Conservation (phyloP, 148 eudicot species). For the Amaranthus hypochondriacus region DNA sequence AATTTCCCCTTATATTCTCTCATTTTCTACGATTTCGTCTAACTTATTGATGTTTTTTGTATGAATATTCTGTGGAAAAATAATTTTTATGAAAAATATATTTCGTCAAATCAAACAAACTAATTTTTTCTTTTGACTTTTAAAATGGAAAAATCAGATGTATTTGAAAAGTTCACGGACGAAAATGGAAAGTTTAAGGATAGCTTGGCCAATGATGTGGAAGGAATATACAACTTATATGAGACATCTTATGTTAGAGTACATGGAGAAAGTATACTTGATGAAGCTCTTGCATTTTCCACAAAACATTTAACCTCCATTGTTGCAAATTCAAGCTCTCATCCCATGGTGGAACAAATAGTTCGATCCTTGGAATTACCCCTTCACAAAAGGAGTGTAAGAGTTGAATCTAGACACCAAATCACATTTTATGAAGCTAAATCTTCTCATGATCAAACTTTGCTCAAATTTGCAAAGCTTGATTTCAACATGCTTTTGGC, state of each 20-base stretch:
- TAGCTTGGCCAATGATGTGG: constrained; percentile 10
- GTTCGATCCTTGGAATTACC: constrained; percentile 30
- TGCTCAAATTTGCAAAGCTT: constrained; percentile 34
- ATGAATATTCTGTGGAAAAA: too few relatives aligned
- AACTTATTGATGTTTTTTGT: too few relatives aligned
- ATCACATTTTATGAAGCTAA: constrained; percentile 32
- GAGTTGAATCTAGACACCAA: constrained; percentile 32
- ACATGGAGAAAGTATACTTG: constrained; percentile 19
- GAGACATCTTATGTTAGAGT: constrained; percentile 21
- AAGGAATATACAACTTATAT: constrained; percentile 24
- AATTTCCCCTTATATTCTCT: too few relatives aligned
- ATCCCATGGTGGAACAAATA: constrained; percentile 9
- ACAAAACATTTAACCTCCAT: constrained; percentile 6
- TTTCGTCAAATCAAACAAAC: too few relatives aligned
- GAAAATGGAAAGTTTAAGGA: constrained; percentile 20
- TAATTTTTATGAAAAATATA: too few relatives aligned
- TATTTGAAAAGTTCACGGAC: constrained; percentile 18
- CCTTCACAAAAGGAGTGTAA: constrained; percentile 25
- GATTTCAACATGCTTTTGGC: constrained; percentile 42
- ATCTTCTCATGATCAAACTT: constrained; percentile 10
- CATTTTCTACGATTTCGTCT: too few relatives aligned
- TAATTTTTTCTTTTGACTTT: neutral
- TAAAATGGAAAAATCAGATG: constrained; percentile 1
- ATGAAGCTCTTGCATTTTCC: constrained; percentile 20
- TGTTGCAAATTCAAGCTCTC: neutral